Percentiles rank a stretch among this genome's conserved stretches.
These are phyloP conservation scores for Fusarium azukiicola DNA, from an alignment of 2,329 filamentous ascomycete genomes.

Conservation along the genomic window DNA sequence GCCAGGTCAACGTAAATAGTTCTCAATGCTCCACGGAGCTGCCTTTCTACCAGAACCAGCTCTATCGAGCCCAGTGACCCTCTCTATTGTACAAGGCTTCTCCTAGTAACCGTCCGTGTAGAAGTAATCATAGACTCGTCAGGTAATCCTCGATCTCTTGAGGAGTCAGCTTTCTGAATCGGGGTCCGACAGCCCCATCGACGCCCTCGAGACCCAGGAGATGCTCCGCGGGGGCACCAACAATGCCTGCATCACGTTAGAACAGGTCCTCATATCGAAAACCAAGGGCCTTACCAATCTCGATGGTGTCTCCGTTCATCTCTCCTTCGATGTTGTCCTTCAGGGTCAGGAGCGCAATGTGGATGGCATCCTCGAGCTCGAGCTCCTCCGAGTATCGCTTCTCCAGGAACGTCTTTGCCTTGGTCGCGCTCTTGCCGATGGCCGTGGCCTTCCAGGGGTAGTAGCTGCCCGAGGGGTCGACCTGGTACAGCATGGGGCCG, in stretches of 20 bases:
- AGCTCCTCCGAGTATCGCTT: slow-evolving; percentile 99
- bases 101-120: slow-evolving; percentile 50
- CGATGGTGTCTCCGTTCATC: slow-evolving; percentile 99
- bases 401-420: slow-evolving; percentile 99
- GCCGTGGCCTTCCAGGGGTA: slow-evolving; percentile 99
- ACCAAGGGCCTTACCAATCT: slow-evolving; percentile 86
- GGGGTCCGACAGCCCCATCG: slow-evolving; percentile 90
- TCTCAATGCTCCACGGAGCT: slow-evolving; percentile 35
- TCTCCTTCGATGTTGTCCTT: slow-evolving; percentile 99
- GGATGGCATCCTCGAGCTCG: slow-evolving; percentile 98
- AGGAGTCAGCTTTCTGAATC: slow-evolving; percentile 96
- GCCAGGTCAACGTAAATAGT: slow-evolving; percentile 43
- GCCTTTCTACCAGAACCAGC: slow-evolving; percentile 49
- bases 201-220: slow-evolving; percentile 95
- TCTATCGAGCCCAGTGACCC: slow-evolving; percentile 66
- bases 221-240: slow-evolving; percentile 96
- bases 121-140: slow-evolving; percentile 90
- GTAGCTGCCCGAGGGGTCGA: slow-evolving; percentile 99
- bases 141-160: slow-evolving; percentile 99
- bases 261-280: accelerated
- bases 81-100: slow-evolving; percentile 71
- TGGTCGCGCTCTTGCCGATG: slow-evolving; percentile 99
- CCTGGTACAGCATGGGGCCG: slow-evolving; percentile 98
- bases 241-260: slow-evolving; percentile 84
- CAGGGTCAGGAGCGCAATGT: slow-evolving; percentile 97